These are phyloP conservation scores for Antitrichia curtipendula DNA, from an alignment of 225 moss, liverwort and hornwort species.

Conservation along the genomic window DNA sequence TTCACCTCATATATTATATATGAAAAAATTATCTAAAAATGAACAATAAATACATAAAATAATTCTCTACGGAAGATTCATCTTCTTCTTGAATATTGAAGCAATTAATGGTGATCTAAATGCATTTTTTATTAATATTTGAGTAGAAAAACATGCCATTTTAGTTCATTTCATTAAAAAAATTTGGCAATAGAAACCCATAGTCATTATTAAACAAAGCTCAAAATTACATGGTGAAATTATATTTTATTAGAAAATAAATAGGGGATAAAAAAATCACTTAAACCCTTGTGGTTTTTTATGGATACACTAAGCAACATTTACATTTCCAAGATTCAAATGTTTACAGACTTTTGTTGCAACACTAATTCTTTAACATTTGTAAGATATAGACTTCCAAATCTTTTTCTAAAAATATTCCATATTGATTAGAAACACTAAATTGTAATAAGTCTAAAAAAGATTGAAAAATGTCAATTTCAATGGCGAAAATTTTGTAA, in stretches of 20 bases:
- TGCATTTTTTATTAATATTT: not conserved
- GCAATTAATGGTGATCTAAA: not conserved
- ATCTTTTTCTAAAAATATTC: too few species aligned
- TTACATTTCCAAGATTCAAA: accelerated
- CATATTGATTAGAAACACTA: not conserved
- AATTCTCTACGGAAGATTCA: not conserved
- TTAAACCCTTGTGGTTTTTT: accelerated
- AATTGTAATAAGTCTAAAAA: not conserved
- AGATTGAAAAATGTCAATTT: not conserved
- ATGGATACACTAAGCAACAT: not conserved
- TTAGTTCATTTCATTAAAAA: not conserved
- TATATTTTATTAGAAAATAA: not conserved
- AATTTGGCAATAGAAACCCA: not conserved
- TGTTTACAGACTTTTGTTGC: not conserved
- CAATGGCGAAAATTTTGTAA: not conserved
- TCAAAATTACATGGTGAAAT: not conserved
- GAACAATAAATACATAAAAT: not conserved
- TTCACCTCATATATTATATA: not conserved
- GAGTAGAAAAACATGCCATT: not conserved
- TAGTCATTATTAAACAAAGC: not conserved
- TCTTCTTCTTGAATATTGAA: not conserved
- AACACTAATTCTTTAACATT: not conserved
- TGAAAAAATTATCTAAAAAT: not conserved
- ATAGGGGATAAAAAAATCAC: not conserved
- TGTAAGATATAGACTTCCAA: too few species aligned